Conservation (phyloP, 352 stramenopile species). For the Globisporangium middletonii region DNA sequence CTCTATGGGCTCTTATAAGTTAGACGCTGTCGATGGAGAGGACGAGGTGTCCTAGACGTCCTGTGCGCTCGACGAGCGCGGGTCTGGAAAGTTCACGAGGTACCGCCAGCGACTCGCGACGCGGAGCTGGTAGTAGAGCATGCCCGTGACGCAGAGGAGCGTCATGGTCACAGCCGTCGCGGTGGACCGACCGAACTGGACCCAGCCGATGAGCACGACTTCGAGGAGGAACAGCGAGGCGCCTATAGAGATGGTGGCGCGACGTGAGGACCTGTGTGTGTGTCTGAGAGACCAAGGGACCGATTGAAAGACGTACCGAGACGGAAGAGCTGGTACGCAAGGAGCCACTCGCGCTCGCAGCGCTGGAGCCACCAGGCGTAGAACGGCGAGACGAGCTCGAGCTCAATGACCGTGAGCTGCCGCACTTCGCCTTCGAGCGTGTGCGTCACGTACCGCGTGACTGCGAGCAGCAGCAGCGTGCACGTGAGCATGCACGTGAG, state of each 20-base stretch:
- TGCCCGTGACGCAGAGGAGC: slow-evolving; percentile 29
- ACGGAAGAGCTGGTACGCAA: slow-evolving; percentile 67
- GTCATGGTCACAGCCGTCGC: slow-evolving; percentile 40
- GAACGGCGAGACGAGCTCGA: slow-evolving; percentile 70
- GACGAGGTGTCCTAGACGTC: not conserved
- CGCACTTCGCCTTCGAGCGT: slow-evolving; percentile 69
- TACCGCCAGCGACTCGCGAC: slow-evolving; percentile 70
- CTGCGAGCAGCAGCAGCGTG: slow-evolving; percentile 59
- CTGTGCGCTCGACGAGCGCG: not conserved
- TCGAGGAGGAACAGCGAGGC: slow-evolving; percentile 58
- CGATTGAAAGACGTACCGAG: slow-evolving; percentile 10
- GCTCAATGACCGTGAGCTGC: slow-evolving; percentile 36
- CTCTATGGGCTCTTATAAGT: too few relatives aligned
- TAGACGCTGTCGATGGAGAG: too few relatives aligned
- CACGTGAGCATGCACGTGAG: slow-evolving; percentile 65
- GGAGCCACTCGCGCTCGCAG: slow-evolving; percentile 70
- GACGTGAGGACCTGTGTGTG: not conserved
- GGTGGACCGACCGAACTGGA: slow-evolving; percentile 48
- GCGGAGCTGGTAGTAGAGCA: slow-evolving; percentile 63
- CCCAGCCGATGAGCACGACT: slow-evolving; percentile 50
- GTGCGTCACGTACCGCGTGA: slow-evolving; percentile 74
- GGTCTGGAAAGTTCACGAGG: slow-evolving; percentile 55
- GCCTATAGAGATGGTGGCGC: slow-evolving; percentile 10
- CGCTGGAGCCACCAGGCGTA: slow-evolving; percentile 58
- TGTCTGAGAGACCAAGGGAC: not conserved